Base-by-base conservation (phyloP, 495 filamentous ascomycete species). In the Cercophora samala region DNA sequence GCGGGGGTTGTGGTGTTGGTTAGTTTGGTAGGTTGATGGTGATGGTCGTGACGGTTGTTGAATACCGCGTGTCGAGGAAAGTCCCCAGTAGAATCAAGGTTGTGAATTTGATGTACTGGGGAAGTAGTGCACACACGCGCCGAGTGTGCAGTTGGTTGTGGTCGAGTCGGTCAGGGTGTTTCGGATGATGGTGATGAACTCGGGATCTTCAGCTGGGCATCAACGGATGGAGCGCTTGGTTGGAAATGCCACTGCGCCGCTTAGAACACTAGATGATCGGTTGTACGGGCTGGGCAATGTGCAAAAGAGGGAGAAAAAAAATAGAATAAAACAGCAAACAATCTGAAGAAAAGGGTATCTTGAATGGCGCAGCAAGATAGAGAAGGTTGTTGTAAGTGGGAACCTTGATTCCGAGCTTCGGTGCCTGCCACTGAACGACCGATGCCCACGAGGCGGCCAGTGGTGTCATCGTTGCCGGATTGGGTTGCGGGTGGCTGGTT, bases 361-460 rank as follows among this genome's bases (percentile, higher is more conserved):
- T 59, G 67, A 66, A 62, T 15, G 56, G 65, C 66, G 66, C 63
- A 63, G 67, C 61, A 60, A 61, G 37, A 66, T 66, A 63, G 70
- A 63, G 61, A 54, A 56, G n/a, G 54, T n/a, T 8, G 9, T 9
- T 56, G n/a, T 56, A 21, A 21, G 54, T 56, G 37, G 37, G 37
- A 46, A 46, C 37, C 37, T 46, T 46, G 37, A 46, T 29, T 29
- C 26, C 26, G 4, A 46, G 37, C 37, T 46, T 46, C 15, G 37
- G 37, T 46, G 37, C 37, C 37, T 46, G 37, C 37, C 37, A 46
- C 15, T 13, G 29, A 8, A 32, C n/a, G n/a, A n/a, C n/a, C 11
- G 37, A 13, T 13, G 37, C 37, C 37, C 37, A 46, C 37, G 37
- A 46, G 37, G 37, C 26, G n/a, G n/a, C 37, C 37, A 46, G 37